Evolutionary conservation across 2,329 filamentous ascomycete genomes (phyloP).

Genomic region (Ophiosphaerella korrae): DNA sequence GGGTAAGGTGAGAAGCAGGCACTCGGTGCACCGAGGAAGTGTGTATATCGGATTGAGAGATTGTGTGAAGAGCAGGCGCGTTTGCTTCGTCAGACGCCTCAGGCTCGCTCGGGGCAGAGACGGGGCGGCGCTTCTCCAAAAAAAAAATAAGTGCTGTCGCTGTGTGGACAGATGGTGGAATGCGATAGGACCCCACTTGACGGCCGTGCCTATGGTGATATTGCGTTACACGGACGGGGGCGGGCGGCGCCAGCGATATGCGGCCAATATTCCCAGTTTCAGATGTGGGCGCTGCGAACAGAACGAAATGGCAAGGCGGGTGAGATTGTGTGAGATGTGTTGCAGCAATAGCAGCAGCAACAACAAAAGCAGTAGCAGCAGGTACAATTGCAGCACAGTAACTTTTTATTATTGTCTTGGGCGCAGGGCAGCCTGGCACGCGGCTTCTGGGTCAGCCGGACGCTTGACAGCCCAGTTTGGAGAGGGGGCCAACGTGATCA

Average conservation of each 20-base stretch:
- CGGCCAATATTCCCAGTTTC: conserved; percentile 18
- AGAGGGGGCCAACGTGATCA: conserved; percentile 24
- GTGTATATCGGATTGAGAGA: conserved; percentile 15
- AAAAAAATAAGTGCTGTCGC: conserved; percentile 13
- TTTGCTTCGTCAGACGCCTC: conserved; percentile 4
- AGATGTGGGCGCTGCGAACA: conserved; percentile 3
- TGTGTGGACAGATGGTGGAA: conserved; percentile 34
- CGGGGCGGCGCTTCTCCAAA: conserved; percentile 14
- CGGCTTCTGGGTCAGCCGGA: conserved; percentile 28
- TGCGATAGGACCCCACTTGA: conserved; percentile 30
- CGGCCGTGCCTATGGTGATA: conserved; percentile 27
- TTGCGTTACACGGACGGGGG: conserved; percentile 17
- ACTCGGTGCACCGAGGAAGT: not conserved
- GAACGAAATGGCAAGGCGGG: conserved; percentile 1
- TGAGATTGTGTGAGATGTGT: conserved; percentile 10
- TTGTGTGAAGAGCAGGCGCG: conserved; percentile 13
- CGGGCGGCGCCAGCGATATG: conserved; percentile 18
- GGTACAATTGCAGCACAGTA: conserved; percentile 14
- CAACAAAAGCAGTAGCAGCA: too few relatives aligned
- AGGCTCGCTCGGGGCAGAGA: conserved; percentile 3
- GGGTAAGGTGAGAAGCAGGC: not conserved
- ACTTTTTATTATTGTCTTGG: conserved; percentile 23
- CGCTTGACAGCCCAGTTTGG: conserved; percentile 10
- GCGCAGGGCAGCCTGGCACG: conserved; percentile 28
- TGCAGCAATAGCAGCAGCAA: conserved; percentile 2